phyloP scores from a whole-genome alignment of 805 yeast species.

The Starmerella powellii region DNA sequence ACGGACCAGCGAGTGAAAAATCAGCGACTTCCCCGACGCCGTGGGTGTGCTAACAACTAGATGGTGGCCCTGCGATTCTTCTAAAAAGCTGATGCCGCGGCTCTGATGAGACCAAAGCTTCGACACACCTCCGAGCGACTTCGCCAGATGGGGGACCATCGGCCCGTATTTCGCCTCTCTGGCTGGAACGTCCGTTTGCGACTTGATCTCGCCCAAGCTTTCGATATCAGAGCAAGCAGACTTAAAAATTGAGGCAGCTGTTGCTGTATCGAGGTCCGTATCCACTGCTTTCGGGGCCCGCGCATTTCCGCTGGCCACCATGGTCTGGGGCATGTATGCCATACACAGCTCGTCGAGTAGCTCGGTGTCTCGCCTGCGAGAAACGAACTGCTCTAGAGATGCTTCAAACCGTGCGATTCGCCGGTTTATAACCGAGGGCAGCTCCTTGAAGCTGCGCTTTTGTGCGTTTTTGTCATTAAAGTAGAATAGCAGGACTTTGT shows the following conservation, averaged over 20 bases:
- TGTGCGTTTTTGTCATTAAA: slow-evolving; percentile 51
- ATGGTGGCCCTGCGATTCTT: slow-evolving; percentile 37
- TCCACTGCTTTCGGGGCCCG: too few species aligned
- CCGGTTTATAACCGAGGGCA: slow-evolving; percentile 8
- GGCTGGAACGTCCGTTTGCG: slow-evolving; percentile 46
- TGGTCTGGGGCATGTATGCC: too few species aligned
- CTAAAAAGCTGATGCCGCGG: slow-evolving; percentile 47
- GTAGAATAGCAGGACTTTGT: slow-evolving; percentile 58
- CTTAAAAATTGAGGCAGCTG: too few species aligned
- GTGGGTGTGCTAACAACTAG: slow-evolving; percentile 90
- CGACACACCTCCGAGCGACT: slow-evolving; percentile 41
- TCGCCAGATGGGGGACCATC: slow-evolving; percentile 22
- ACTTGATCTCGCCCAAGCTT: slow-evolving; percentile 39
- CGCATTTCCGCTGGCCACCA: too few species aligned
- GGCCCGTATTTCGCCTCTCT: slow-evolving; percentile 11
- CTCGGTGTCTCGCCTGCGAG: slow-evolving; percentile 4
- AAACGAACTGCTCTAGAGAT: slow-evolving; percentile 10
- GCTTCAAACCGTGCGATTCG: slow-evolving; percentile 16
- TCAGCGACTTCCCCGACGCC: slow-evolving; percentile 88
- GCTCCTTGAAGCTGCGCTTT: slow-evolving; percentile 26
- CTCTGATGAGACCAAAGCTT: slow-evolving; percentile 72
- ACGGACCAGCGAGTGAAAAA: slow-evolving; percentile 79
- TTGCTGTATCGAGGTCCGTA: too few species aligned
- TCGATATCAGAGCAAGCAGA: slow-evolving; percentile 2
- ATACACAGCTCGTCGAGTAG: too few species aligned